phyloP scores from a whole-genome alignment of 257 asterid genomes.

The Fraxinus excelsior region DNA sequence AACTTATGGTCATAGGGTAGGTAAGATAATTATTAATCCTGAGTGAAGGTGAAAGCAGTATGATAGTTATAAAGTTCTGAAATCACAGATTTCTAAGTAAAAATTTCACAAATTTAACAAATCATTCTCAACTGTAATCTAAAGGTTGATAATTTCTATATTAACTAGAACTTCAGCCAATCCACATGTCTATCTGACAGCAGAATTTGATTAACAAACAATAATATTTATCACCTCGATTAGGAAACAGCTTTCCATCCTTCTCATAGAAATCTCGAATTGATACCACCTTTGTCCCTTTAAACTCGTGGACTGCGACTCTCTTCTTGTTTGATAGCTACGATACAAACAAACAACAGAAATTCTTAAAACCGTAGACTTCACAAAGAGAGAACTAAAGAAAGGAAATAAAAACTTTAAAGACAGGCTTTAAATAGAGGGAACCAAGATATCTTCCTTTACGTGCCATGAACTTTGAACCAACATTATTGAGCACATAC shows the following conservation, averaged over 20 bases:
- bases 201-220: conserved; percentile 7
- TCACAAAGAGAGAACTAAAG: not conserved
- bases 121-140: not conserved
- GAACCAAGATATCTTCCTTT: not conserved
- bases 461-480: not conserved
- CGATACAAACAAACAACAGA: conserved; percentile 24
- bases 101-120: too few species aligned
- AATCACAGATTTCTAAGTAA: not conserved
- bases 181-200: not conserved
- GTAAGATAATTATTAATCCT: not conserved
- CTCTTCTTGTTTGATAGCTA: conserved; percentile 57
- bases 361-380: conserved; percentile 2
- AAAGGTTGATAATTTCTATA: not conserved
- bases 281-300: conserved; percentile 51
- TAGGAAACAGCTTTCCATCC: conserved; percentile 49
- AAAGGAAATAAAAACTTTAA: conserved; percentile 10
- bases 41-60: not conserved
- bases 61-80: not conserved
- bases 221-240: conserved; percentile 43
- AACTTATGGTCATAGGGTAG: not conserved
- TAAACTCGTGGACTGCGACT: conserved; percentile 40
- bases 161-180: conserved; percentile 1
- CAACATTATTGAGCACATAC: not conserved
- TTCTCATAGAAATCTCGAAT: conserved; percentile 49
- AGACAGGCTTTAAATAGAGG: conserved; percentile 4